These are phyloP conservation scores for Neonectria hederae DNA, from an alignment of 2,329 filamentous ascomycete genomes.

Conservation along the genomic window DNA sequence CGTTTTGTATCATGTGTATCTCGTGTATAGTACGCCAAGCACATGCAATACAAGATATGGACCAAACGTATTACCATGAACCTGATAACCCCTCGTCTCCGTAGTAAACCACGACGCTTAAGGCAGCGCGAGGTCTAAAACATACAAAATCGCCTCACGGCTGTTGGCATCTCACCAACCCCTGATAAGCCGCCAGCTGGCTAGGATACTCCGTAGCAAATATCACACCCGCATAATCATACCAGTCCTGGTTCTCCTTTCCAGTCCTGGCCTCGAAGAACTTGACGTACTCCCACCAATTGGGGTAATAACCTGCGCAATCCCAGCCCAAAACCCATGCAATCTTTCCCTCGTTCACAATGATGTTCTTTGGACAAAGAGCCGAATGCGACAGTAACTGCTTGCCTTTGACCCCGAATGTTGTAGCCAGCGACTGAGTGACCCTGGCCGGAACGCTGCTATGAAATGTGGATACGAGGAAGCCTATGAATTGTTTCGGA, in stretches of 20 bases:
- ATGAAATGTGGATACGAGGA: constrained; percentile 41
- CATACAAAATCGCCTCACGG: constrained; percentile 18
- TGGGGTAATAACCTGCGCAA: constrained; percentile 45
- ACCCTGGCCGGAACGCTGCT: constrained; percentile 38
- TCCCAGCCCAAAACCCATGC: constrained; percentile 45
- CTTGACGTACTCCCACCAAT: constrained; percentile 49
- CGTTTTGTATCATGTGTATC: constrained; percentile 5
- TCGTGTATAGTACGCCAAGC: constrained; percentile 34
- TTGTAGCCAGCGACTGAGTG: constrained; percentile 30
- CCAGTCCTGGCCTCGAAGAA: constrained; percentile 47
- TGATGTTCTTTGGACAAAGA: constrained; percentile 43
- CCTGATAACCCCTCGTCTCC: background rate
- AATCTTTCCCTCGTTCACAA: constrained; percentile 40
- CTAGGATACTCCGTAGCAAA: constrained; percentile 37
- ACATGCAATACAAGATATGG: constrained; percentile 22
- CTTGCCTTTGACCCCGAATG: constrained; percentile 28
- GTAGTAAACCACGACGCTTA: background rate
- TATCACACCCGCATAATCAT: constrained; percentile 43
- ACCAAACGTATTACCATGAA: constrained; percentile 25
- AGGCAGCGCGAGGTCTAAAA: background rate
- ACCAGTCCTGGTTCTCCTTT: constrained; percentile 44
- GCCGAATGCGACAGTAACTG: constrained; percentile 40
- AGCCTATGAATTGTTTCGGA: constrained; percentile 36
- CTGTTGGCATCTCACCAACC: constrained; percentile 42
- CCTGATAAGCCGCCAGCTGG: constrained; percentile 46